Evolutionary conservation across 768 basidiomycete genomes (phyloP), one percentile per base, ranked within the genome.

Genomic region (Kwoniella newhampshirensis): DNA sequence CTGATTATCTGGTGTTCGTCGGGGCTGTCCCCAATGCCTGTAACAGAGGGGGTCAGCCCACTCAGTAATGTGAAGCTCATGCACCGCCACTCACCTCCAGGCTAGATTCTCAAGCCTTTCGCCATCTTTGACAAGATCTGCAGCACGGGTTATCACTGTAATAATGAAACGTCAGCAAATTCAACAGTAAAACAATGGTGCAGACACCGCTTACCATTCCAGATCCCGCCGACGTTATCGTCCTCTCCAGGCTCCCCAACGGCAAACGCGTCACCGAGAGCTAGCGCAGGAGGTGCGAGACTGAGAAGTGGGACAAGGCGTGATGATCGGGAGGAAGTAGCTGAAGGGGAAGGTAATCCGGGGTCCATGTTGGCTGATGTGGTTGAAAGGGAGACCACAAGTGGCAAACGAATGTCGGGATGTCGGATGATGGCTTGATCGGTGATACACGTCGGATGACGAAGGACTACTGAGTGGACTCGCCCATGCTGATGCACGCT

Each of bases 121-220:
- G 13, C 71, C 71, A 57, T 73, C 71, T 41, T 73, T 73, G 35
- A 73, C 66, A 2, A 70, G 46, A 44, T 73, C 68, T 37, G 68
- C 56, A 3, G 66, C 66, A 21, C 61, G 51, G 0, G 71, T 66
- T 28, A 70, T 63, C 3, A 70, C 71, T 70, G 44, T 2, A 46
- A 17, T 18, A 47, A 48, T 30, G 27, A 11, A 32, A 36, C 20
- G 15, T 51, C 37, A 51, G 50, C 17, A 36, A 18, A 48, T 3
- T 27, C 6, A 9, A n/a, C 36, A n/a, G 40, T 17, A 7, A 41
- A 8, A 41, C 15, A 41, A 37, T 20, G 25, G 41, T 30, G 11
- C n/a, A 32, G 8, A 13, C n/a, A 17, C 11, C n/a, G n/a, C 54
- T 60, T 42, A 66, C 67, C 68, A 59, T 65, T 66, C 70, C 70